phyloP scores from a whole-genome alignment of 1,139 yeast species.

The Nadsonia commutata region DNA sequence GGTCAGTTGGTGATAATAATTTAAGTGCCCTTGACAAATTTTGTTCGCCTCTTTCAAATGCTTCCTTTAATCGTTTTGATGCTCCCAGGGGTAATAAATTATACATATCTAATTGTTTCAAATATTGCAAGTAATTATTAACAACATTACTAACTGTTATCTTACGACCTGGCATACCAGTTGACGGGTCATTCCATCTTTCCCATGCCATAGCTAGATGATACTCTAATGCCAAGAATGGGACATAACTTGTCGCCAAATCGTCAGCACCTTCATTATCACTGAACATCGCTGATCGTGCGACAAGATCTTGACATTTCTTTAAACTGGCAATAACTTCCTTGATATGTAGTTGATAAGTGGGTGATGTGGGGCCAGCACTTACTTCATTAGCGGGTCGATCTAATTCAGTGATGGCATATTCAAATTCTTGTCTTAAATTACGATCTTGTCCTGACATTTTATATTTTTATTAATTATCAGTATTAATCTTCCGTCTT shows the following conservation, averaged over 20 bases:
- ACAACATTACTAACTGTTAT: slow-evolving; percentile 12
- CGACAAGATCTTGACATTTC: slow-evolving; percentile 14
- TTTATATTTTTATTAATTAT: too few relatives aligned
- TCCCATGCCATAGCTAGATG: slow-evolving; percentile 29
- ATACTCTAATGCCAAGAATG: slow-evolving; percentile 36
- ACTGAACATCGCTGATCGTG: slow-evolving; percentile 36
- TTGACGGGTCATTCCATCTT: slow-evolving; percentile 9
- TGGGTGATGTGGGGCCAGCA: slow-evolving; percentile 9
- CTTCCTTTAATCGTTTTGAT: slow-evolving; percentile 9
- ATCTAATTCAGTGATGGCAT: slow-evolving; percentile 8
- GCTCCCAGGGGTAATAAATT: slow-evolving; percentile 12
- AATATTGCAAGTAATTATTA: slow-evolving; percentile 13
- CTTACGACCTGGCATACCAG: slow-evolving; percentile 8
- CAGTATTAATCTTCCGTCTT: too few relatives aligned
- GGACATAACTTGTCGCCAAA: slow-evolving; percentile 37
- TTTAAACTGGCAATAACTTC: slow-evolving; percentile 10
- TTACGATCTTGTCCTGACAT: slow-evolving; percentile 4
- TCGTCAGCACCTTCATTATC: slow-evolving; percentile 45
- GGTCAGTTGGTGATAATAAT: slow-evolving; percentile 26
- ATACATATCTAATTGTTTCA: slow-evolving; percentile 15
- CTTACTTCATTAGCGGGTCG: neutral
- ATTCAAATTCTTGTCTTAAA: slow-evolving; percentile 10
- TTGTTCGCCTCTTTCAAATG: slow-evolving; percentile 5
- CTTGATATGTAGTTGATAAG: slow-evolving; percentile 11
- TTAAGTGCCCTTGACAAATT: slow-evolving; percentile 10